These are phyloP conservation scores for Kwoniella sp. DNA, from an alignment of 768 basidiomycete species.

Conservation along the genomic window DNA sequence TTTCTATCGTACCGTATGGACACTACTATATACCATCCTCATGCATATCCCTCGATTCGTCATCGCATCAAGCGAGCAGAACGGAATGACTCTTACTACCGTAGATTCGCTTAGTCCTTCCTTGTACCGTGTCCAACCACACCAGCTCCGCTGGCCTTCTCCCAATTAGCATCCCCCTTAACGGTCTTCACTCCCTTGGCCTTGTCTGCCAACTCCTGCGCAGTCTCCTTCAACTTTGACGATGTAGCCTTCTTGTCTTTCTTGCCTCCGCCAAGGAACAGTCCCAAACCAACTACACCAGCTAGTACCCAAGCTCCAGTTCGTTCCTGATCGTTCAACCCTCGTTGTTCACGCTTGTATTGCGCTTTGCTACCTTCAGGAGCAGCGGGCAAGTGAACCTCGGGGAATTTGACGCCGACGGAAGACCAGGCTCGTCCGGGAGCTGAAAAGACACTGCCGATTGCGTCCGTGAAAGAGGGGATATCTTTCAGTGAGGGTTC, in stretches of 20 bases:
- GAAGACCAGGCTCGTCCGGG: slow-evolving; percentile 28
- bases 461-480: slow-evolving; percentile 28
- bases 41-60: no score
- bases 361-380: slow-evolving; percentile 15
- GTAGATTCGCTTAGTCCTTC: slow-evolving; percentile 31
- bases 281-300: slow-evolving; percentile 61
- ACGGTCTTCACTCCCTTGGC: slow-evolving; percentile 11
- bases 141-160: slow-evolving; percentile 48
- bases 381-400: slow-evolving; percentile 30
- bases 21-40: no score
- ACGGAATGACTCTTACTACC: neutral
- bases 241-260: slow-evolving; percentile 29
- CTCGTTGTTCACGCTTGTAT: slow-evolving; percentile 39
- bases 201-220: slow-evolving; percentile 8
- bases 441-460: slow-evolving; percentile 29
- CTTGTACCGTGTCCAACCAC: slow-evolving; percentile 47
- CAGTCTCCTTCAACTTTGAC: slow-evolving; percentile 6
- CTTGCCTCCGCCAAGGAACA: slow-evolving; percentile 57
- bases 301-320: slow-evolving; percentile 61
- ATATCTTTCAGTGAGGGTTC: slow-evolving; percentile 24
- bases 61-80: neutral
- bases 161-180: slow-evolving; percentile 44
- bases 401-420: slow-evolving; percentile 43
- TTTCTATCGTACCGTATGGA: no score
- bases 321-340: slow-evolving; percentile 58